Evolutionary conservation across 176 grass and related monocot species (phyloP), one percentile per base, ranked within the genome.

Genomic region (Juncus inflexus): DNA sequence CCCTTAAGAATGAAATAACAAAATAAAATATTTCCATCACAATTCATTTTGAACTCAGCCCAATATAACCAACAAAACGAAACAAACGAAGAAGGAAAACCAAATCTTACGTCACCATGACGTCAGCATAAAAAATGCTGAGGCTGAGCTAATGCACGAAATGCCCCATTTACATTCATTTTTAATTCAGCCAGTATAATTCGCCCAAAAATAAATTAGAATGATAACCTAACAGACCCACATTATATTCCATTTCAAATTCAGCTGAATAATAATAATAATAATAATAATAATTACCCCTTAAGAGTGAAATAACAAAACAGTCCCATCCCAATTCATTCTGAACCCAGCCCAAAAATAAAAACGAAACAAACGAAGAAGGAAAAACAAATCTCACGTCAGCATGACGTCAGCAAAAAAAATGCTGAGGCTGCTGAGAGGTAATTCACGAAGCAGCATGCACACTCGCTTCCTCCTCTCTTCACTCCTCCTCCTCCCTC

Each of bases 341-440:
- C 1, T 52, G 49, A 52, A 52, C 49, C 2, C 49, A 52, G 49
- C 19, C 19, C 19, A 28, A 28, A n/a, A n/a, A n/a, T 28, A 28
- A n/a, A n/a, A n/a, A n/a, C n/a, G n/a, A n/a, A n/a, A n/a, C n/a
- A n/a, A n/a, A n/a, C n/a, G n/a, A n/a, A n/a, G n/a, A n/a, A n/a
- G n/a, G n/a, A n/a, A n/a, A 58, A 70, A 58, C 40, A 5, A n/a
- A n/a, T n/a, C n/a, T 3, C 40, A 3, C 12, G 12, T 57, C 66
- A 40, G 12, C 12, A 10, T 35, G 15, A 69, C 13, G 55, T 16
- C 37, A 42, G 5, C 7, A n/a, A 57, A 8, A 70, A 70, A 59
- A 57, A 70, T 70, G 67, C 37, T 58, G 38, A 15, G 37, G 51
- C 13, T n/a, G n/a, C n/a, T 59, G 67, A 70, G 67, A 40, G 54